phyloP scores from a whole-genome alignment of 257 asterid species.

The Forsythia viridissima region DNA sequence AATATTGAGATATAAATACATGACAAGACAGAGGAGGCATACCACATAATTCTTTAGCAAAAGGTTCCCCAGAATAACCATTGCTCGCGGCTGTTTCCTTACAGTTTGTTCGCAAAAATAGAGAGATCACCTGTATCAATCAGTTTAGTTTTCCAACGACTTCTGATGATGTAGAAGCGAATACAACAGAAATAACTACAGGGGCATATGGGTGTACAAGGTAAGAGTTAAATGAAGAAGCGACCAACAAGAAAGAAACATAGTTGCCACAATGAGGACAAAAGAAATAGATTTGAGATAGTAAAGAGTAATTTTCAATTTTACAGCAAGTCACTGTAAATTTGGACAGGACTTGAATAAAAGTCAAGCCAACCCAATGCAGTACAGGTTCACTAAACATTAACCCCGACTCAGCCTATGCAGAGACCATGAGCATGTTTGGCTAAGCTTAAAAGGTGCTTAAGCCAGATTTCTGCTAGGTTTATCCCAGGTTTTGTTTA shows the following conservation, averaged over 20 bases:
- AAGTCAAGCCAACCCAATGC: slow-evolving; percentile 6
- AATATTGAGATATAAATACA: slow-evolving; percentile 1
- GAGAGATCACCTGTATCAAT: slow-evolving; percentile 77
- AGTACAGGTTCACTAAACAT: too few relatives aligned
- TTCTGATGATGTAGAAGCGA: slow-evolving; percentile 10
- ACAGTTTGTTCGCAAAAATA: slow-evolving; percentile 68
- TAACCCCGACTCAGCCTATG: too few relatives aligned
- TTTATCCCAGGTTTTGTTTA: slow-evolving; percentile 11
- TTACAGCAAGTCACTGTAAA: not conserved
- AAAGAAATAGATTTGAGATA: slow-evolving; percentile 4
- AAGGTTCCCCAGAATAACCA: slow-evolving; percentile 46
- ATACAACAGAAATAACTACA: slow-evolving; percentile 18
- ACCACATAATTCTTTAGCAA: slow-evolving; percentile 57
- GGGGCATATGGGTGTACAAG: not conserved
- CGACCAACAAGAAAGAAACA: not conserved
- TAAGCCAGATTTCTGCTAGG: slow-evolving; percentile 4
- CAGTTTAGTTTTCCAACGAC: slow-evolving; percentile 22
- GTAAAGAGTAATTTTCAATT: slow-evolving; percentile 2
- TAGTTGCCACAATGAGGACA: slow-evolving; percentile 10
- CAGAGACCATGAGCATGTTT: too few relatives aligned
- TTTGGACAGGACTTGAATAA: slow-evolving; percentile 11
- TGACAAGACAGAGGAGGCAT: slow-evolving; percentile 32
- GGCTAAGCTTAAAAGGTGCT: too few relatives aligned
- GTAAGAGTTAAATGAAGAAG: slow-evolving; percentile 1
- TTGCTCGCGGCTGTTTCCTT: slow-evolving; percentile 37